phyloP scores from a whole-genome alignment of 345 rosid species.

The Pugionium cornutum region DNA sequence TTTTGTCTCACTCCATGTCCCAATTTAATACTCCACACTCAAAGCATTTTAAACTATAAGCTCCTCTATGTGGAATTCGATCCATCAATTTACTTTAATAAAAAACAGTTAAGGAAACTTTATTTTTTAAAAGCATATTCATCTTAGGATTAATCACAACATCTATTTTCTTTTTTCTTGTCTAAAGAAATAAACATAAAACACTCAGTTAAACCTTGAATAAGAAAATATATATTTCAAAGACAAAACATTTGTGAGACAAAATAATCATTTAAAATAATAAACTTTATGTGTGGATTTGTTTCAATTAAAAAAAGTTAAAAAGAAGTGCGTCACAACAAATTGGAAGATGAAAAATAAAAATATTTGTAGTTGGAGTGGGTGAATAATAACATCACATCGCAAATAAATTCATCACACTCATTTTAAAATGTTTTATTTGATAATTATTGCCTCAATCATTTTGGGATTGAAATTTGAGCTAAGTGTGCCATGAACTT shows the following conservation, averaged over 20 bases:
- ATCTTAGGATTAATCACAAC: too few relatives aligned
- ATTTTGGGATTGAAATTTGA: constrained; percentile 51
- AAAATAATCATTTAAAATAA: too few relatives aligned
- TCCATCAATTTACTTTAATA: too few relatives aligned
- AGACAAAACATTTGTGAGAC: too few relatives aligned
- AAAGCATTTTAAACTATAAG: not conserved
- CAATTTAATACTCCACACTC: constrained; percentile 14
- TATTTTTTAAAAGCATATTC: too few relatives aligned
- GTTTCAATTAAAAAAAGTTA: not conserved
- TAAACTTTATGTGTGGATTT: not conserved
- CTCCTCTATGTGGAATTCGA: not conserved
- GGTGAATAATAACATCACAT: constrained; percentile 39
- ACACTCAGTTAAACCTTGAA: too few relatives aligned
- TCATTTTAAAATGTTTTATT: constrained; percentile 30
- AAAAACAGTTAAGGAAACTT: too few relatives aligned
- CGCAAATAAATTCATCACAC: constrained; percentile 21
- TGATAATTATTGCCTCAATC: constrained; percentile 55
- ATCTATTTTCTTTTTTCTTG: too few relatives aligned
- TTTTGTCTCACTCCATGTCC: constrained; percentile 30
- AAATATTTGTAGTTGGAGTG: constrained; percentile 33
- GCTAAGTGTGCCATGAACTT: constrained; percentile 30
- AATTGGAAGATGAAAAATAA: not conserved
- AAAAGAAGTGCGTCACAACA: not conserved
- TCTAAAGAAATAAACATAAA: too few relatives aligned
- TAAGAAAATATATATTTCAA: too few relatives aligned